These are phyloP conservation scores for Ogataea siamensis DNA, from an alignment of 805 yeast species.

Conservation along the genomic window DNA sequence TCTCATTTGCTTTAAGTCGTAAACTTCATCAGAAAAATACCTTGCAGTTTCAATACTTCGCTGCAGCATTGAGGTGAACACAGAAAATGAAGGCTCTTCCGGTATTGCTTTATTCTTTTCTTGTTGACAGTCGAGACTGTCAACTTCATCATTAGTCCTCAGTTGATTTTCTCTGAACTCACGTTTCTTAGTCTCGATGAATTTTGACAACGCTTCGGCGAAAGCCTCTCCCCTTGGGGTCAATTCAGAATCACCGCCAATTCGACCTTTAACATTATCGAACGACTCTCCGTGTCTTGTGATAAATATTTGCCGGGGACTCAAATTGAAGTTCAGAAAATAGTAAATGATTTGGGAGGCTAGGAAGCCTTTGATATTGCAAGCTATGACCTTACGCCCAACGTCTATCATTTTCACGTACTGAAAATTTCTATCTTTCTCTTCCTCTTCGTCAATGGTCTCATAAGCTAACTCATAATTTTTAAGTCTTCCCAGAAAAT, in stretches of 20 bases:
- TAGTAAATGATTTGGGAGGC: conserved; percentile 94
- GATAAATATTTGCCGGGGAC: conserved; percentile 90
- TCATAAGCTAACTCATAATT: conserved; percentile 90
- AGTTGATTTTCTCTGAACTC: conserved; percentile 66
- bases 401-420: conserved; percentile 95
- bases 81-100: conserved; percentile 75
- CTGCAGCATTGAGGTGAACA: conserved; percentile 87
- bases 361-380: conserved; percentile 79
- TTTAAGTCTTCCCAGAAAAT: conserved; percentile 74
- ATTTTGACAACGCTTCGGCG: conserved; percentile 67
- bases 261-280: conserved; percentile 79
- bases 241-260: conserved; percentile 87
- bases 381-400: conserved; percentile 90
- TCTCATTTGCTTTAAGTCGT: conserved; percentile 81
- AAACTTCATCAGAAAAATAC: conserved; percentile 69
- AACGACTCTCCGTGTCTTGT: conserved; percentile 92
- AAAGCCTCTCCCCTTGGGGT: conserved; percentile 79
- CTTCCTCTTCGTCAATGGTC: conserved; percentile 76
- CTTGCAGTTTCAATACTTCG: conserved; percentile 79
- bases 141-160: too few relatives aligned
- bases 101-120: neutral
- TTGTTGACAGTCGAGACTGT: conserved; percentile 27
- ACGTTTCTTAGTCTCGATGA: conserved; percentile 66
- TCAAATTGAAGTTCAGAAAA: conserved; percentile 80
- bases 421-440: conserved; percentile 61